Percentiles rank a stretch among this genome's conserved stretches.
These are phyloP conservation scores for Dimocarpus longan DNA, from an alignment of 345 rosid species.

Conservation along the genomic window DNA sequence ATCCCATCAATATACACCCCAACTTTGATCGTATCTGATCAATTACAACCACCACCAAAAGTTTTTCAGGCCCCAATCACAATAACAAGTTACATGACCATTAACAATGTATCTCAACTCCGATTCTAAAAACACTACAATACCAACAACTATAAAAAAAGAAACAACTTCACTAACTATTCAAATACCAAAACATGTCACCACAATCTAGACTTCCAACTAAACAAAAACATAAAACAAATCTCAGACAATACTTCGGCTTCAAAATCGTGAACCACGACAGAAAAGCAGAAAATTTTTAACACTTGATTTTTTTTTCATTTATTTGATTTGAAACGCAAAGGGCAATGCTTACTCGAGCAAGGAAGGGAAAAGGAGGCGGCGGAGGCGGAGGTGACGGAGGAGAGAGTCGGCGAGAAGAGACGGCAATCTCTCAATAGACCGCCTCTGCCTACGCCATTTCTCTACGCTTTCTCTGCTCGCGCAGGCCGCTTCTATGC, in stretches of 20 bases:
- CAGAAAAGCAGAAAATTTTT: neutral
- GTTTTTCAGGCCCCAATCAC: neutral
- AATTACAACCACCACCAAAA: neutral
- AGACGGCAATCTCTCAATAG: constrained; percentile 70
- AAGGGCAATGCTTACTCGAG: constrained; percentile 61
- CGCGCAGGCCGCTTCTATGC: constrained; percentile 72
- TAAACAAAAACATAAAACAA: neutral
- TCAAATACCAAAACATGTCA: neutral
- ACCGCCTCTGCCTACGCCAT: constrained; percentile 82
- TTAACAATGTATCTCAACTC: neutral
- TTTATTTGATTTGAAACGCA: neutral
- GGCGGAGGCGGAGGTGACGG: constrained; percentile 60
- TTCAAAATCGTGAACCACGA: neutral
- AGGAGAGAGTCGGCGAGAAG: constrained; percentile 78
- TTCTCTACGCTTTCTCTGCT: constrained; percentile 63
- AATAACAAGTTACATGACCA: neutral
- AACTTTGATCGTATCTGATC: too few species aligned
- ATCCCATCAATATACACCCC: neutral
- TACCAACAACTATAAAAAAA: neutral
- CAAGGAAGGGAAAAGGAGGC: constrained; percentile 85
- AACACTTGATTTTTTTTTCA: neutral
- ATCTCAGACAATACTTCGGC: neutral
- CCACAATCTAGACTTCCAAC: neutral
- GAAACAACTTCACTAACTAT: neutral
- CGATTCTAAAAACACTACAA: neutral